These are phyloP conservation scores for Ichthyophthirius multifiliis DNA, from an alignment of 169 alveolate genomes.

Conservation along the genomic window DNA sequence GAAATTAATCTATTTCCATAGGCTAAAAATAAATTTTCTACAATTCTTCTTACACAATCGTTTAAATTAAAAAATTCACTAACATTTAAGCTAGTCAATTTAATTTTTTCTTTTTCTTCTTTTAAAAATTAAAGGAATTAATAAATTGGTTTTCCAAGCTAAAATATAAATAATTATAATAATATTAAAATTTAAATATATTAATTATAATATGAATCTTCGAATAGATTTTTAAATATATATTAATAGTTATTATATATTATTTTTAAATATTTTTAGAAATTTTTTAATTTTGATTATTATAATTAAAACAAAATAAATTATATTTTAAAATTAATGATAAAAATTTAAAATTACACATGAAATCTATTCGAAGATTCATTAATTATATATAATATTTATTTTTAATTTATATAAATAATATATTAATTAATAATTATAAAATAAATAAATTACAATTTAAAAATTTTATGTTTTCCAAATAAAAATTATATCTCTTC, in stretches of 20 bases:
- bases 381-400: too few species aligned
- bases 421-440: too few species aligned
- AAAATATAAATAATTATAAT: background rate
- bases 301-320: too few species aligned
- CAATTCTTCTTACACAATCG: background rate
- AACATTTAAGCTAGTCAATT: background rate
- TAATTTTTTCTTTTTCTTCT: background rate
- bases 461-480: slow-evolving; percentile 8
- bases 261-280: too few species aligned
- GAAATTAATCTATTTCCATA: background rate
- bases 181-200: background rate
- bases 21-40: background rate
- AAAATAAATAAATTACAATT: background rate
- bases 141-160: background rate
- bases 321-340: too few species aligned
- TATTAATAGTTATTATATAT: too few species aligned
- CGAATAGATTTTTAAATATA: background rate
- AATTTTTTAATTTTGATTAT: too few species aligned
- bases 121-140: background rate
- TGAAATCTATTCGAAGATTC: too few species aligned
- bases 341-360: too few species aligned
- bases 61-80: background rate
- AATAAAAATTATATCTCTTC: slow-evolving; percentile 28
- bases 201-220: background rate
- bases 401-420: too few species aligned